Percentiles rank a stretch among this genome's conserved stretches.
These are phyloP conservation scores for Plenodomus tracheiphilus DNA, from an alignment of 2,329 filamentous ascomycete species.

Conservation along the genomic window DNA sequence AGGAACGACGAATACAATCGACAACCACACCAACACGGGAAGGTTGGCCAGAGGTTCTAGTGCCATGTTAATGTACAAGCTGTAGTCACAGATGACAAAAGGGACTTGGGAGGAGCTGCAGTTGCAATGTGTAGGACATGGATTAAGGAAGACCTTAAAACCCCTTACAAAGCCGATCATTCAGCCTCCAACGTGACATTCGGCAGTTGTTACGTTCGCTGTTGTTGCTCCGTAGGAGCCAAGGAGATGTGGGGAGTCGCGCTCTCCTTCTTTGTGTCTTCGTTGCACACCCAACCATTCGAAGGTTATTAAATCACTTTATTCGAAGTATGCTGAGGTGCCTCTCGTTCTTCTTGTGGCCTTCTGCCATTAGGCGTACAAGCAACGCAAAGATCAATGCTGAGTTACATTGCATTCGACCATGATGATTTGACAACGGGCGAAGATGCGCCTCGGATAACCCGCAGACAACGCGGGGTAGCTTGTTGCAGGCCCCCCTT, in stretches of 20 bases:
- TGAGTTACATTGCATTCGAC: too few relatives aligned
- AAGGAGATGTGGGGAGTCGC: constrained; percentile 13
- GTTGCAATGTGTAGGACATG: background rate
- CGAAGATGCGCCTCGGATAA: too few relatives aligned
- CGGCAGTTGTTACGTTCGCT: constrained; percentile 10
- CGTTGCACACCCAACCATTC: too few relatives aligned
- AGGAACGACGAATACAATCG: constrained; percentile 31
- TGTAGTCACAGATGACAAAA: background rate
- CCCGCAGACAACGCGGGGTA: too few relatives aligned
- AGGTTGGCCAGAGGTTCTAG: constrained; percentile 23
- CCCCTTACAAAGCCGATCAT: constrained; percentile 2
- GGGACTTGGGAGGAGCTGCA: background rate
- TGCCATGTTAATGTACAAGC: constrained; percentile 23
- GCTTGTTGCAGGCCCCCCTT: too few relatives aligned
- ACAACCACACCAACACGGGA: constrained; percentile 30
- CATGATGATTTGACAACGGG: too few relatives aligned
- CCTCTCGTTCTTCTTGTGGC: too few relatives aligned
- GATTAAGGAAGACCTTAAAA: constrained; percentile 6
- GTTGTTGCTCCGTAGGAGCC: constrained; percentile 12
- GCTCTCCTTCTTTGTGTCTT: background rate
- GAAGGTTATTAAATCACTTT: too few relatives aligned
- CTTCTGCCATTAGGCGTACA: too few relatives aligned
- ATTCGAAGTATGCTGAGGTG: too few relatives aligned
- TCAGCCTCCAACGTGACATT: constrained; percentile 6
- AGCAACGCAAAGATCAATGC: too few relatives aligned